Evolutionary conservation across 2,329 filamentous ascomycete species (phyloP), one percentile per base, ranked within the genome.

Genomic region (Zopfia rhizophila): DNA sequence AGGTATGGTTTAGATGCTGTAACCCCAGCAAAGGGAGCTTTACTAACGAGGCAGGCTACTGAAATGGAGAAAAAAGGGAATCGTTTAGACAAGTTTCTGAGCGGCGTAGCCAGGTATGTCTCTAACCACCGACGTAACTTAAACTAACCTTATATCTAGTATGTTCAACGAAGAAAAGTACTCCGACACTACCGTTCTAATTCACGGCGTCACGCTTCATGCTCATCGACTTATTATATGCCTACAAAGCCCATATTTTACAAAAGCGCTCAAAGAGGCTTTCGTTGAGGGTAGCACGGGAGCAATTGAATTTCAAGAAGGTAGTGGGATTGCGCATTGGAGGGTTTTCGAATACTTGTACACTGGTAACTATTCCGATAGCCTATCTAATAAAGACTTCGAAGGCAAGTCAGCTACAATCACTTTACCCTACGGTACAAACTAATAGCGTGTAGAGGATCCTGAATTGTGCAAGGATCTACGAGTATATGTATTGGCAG

Each of bases 291-390:
- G 48, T 19, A 48, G 23, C 17, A 40, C 29, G 41, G 27, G 31
- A 7, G 31, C 36, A 4, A 13, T 55, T 27, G 37, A 18, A 36
- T 52, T 47, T 32, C 13, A 47, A 4, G 18, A 52, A n/a, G 44
- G 25, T 35, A 49, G 45, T 36, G 45, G 35, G 10, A 37, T 37
- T 13, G 45, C 45, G 17, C 22, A 55, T 30, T 52, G 38, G 45
- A 55, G 52, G 31, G 45, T 53, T 3, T 53, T 53, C 42, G 45
- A 56, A 27, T 51, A 56, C 40, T 31, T 55, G 24, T 55, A 55
- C 28, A 51, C 44, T 33, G 44, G 48, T 13, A 33, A 43, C 13
- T 55, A 55, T 29, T 32, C 35, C 18, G 47, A 54, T 19, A 18
- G 45, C 29, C n/a, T 45, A 27, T 42, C 40, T 3, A 27, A 25